Conservation (phyloP, 495 filamentous ascomycete species). For the Apodospora peruviana region DNA sequence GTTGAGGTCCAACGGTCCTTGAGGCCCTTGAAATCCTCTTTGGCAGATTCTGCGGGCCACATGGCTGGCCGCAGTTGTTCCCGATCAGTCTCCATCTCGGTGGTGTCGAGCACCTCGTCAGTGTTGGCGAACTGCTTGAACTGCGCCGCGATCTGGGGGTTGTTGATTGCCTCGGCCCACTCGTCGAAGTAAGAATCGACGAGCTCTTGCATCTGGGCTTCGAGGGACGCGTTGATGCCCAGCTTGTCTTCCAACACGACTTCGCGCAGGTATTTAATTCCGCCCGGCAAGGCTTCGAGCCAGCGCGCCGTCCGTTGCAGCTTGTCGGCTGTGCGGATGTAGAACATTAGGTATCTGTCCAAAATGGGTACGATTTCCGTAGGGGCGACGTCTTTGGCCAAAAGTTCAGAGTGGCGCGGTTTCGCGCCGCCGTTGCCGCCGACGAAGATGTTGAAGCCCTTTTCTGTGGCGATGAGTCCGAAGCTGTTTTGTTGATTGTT, state of each 20-base stretch:
- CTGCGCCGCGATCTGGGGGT: constrained; percentile 59
- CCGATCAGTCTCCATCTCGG: constrained; percentile 71
- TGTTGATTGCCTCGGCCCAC: constrained; percentile 80
- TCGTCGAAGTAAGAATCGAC: constrained; percentile 92
- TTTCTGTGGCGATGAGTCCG: constrained; percentile 89
- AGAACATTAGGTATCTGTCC: constrained; percentile 92
- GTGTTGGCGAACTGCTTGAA: constrained; percentile 93
- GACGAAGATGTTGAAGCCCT: constrained; percentile 93
- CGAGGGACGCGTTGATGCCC: constrained; percentile 80
- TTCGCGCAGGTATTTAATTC: constrained; percentile 75
- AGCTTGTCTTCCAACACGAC: constrained; percentile 87
- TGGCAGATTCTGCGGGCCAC: constrained; percentile 62
- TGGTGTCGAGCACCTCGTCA: constrained; percentile 57
- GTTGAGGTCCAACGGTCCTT: constrained; percentile 66
- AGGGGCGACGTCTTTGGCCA: constrained; percentile 84
- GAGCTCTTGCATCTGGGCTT: constrained; percentile 83
- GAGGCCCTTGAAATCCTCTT: constrained; percentile 64
- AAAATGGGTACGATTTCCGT: constrained; percentile 82
- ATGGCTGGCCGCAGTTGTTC: constrained; percentile 72
- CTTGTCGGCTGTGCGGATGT: constrained; percentile 94
- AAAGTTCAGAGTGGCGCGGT: constrained; percentile 77
- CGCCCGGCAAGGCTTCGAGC: constrained; percentile 83
- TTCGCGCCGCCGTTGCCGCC: constrained; percentile 90
- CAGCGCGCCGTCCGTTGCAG: constrained; percentile 90
- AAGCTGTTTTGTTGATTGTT: constrained; percentile 48